These are phyloP conservation scores for Alternaria incomplexa DNA, from an alignment of 2,329 filamentous ascomycete species.

Conservation along the genomic window DNA sequence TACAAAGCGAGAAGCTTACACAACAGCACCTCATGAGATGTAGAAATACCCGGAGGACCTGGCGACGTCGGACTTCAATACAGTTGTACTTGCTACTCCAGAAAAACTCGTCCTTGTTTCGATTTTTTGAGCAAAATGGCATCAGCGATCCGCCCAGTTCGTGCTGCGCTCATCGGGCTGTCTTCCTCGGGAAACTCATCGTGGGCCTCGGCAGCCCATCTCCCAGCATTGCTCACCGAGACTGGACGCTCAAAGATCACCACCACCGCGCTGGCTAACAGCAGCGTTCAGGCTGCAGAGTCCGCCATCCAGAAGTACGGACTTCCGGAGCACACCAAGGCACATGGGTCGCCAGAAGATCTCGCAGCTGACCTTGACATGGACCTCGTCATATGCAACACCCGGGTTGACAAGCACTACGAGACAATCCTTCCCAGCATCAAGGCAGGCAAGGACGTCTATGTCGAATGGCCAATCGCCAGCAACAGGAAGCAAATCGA, in stretches of 20 bases:
- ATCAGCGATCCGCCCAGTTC: constrained; percentile 50
- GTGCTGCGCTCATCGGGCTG: constrained; percentile 64
- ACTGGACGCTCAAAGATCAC: constrained; percentile 44
- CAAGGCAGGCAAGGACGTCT: constrained; percentile 60
- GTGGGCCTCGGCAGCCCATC: constrained; percentile 64
- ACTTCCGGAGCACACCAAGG: constrained; percentile 48
- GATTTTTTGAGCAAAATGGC: not conserved
- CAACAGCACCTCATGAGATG: not conserved
- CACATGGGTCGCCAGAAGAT: constrained; percentile 53
- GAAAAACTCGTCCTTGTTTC: not conserved
- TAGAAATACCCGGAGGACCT: not conserved
- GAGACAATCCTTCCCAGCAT: constrained; percentile 56
- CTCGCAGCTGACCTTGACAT: constrained; percentile 49
- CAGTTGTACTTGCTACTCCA: not conserved
- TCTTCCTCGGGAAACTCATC: constrained; percentile 58
- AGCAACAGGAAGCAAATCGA: constrained; percentile 47
- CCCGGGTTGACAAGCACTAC: constrained; percentile 62
- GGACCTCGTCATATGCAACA: constrained; percentile 58
- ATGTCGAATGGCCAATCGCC: constrained; percentile 57
- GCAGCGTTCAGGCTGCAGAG: constrained; percentile 48
- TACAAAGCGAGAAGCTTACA: not conserved
- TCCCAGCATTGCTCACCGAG: constrained; percentile 62
- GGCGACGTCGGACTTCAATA: not conserved
- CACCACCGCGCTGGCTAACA: constrained; percentile 57
- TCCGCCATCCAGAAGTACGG: constrained; percentile 50